Evolutionary conservation across 2,329 filamentous ascomycete species (phyloP).

Genomic region (Aspergillus piperis): DNA sequence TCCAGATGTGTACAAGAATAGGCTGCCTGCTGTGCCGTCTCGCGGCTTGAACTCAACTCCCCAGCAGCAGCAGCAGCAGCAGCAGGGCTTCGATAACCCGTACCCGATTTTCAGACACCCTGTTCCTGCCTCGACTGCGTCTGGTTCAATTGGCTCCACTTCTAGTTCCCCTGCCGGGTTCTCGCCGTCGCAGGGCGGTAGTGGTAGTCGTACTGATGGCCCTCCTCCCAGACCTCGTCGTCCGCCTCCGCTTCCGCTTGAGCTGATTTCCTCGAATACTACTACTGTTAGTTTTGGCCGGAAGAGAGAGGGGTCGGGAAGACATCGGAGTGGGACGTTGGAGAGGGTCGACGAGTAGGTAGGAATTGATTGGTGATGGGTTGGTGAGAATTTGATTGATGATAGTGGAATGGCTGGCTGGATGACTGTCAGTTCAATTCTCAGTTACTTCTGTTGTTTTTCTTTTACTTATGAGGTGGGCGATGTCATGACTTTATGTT

Average conservation of each 20-base stretch:
- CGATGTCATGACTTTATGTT: background rate
- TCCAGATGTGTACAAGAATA: background rate
- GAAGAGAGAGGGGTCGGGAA: too few relatives aligned
- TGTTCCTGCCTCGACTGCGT: background rate
- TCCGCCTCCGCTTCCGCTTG: background rate
- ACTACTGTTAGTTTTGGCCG: too few relatives aligned
- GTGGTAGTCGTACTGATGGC: background rate
- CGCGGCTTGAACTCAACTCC: background rate
- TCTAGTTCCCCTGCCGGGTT: background rate
- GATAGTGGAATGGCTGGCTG: too few relatives aligned
- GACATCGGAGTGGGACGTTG: too few relatives aligned
- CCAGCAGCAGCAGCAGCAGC: too few relatives aligned
- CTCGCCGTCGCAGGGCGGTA: background rate
- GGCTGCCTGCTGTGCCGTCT: background rate
- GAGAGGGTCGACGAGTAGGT: too few relatives aligned
- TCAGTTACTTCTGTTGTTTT: background rate
- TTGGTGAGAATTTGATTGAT: too few relatives aligned
- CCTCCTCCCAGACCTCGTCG: background rate
- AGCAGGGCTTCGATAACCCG: background rate
- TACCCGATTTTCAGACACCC: background rate
- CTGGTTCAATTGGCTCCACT: too few relatives aligned
- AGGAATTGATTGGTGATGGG: too few relatives aligned
- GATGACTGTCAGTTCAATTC: too few relatives aligned
- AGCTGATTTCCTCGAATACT: background rate
- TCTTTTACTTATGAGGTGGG: background rate